These are phyloP conservation scores for Aspergillus caelatus DNA, from an alignment of 2,329 filamentous ascomycete species.

Conservation along the genomic window DNA sequence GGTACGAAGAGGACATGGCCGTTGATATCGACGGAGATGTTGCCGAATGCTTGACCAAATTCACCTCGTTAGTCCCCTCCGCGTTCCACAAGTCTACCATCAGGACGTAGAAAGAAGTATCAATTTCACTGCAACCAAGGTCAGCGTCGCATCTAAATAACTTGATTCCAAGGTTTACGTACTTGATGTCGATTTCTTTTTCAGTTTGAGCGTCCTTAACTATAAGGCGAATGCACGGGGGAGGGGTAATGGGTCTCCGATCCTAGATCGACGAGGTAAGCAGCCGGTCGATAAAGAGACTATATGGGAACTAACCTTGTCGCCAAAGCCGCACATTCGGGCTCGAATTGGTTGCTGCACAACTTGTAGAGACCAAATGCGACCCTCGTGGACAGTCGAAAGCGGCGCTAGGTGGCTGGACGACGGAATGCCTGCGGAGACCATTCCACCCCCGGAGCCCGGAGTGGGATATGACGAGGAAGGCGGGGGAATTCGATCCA, in stretches of 20 bases:
- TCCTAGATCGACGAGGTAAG: constrained; percentile 60
- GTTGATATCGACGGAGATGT: constrained; percentile 78
- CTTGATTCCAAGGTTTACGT: constrained; percentile 40
- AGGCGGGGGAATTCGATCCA: constrained; percentile 43
- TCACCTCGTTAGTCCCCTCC: constrained; percentile 64
- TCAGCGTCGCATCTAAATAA: constrained; percentile 14
- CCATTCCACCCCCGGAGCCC: constrained; percentile 35
- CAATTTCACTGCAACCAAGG: constrained; percentile 61
- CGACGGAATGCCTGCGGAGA: constrained; percentile 30
- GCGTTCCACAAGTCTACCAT: constrained; percentile 71
- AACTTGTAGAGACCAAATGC: constrained; percentile 68
- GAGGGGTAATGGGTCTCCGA: constrained; percentile 91
- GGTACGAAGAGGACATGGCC: constrained; percentile 77
- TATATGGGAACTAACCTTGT: constrained; percentile 68
- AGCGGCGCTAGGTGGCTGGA: constrained; percentile 42
- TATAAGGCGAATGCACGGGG: constrained; percentile 83
- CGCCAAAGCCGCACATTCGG: constrained; percentile 98
- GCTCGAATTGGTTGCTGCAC: constrained; percentile 90
- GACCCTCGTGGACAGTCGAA: constrained; percentile 45
- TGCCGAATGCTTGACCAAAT: constrained; percentile 67
- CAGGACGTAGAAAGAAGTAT: constrained; percentile 69
- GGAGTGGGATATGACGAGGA: constrained; percentile 40
- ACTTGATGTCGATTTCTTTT: constrained; percentile 84
- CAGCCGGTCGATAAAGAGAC: constrained; percentile 8
- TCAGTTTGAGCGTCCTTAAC: constrained; percentile 74